Evolutionary conservation across 2,329 filamentous ascomycete species (phyloP), one percentile per base, ranked within the genome.

Genomic region (Apiospora aurea): DNA sequence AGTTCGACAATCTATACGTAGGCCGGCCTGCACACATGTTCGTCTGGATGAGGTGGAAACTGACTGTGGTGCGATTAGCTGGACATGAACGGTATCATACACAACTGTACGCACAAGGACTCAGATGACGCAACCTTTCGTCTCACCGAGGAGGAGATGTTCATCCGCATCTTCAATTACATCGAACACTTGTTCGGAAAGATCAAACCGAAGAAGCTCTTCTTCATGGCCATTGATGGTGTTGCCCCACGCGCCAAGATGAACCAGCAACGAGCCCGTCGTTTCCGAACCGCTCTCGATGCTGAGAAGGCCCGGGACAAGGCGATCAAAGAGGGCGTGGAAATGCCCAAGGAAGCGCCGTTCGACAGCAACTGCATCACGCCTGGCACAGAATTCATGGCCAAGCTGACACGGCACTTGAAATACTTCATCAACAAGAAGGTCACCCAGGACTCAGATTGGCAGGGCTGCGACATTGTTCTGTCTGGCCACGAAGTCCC

Each of bases 321-420:
- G 88, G 97, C 96, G 66, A 91, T 98, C 73, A 87, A 86, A 69
- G 94, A 98, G 79, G 97, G 97, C 69, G 87, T 95, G 74, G 94
- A 98, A 83, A 91, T 99, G 87, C 96, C 96, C 43, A 96, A 96
- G 80, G 96, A 98, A 80, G 94, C 95, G 73, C 90, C 96, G 1
- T 99, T 99, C 80, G 96, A 99, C 86, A 98, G 96, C 87, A 99
- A 99, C 83, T 98, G 96, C 82, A 99, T 99, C 79, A 99, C 96
- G 7, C 96, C 96, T 43, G 96, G 93, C 75, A 99, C 96, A 46
- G 94, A 93, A 77, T 99, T 99, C 83, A 99, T 99, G 96, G 95
- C 96, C 67, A 97, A 96, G 83, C 88, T 99, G 78, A 97, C 96
- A 6, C 89, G 91, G 77, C 97, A 99, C 83, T 87, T 99, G 75